Evolutionary conservation across 257 asterid species (phyloP), one percentile per base, ranked within the genome.

Genomic region (Solanum ahanhuiri): DNA sequence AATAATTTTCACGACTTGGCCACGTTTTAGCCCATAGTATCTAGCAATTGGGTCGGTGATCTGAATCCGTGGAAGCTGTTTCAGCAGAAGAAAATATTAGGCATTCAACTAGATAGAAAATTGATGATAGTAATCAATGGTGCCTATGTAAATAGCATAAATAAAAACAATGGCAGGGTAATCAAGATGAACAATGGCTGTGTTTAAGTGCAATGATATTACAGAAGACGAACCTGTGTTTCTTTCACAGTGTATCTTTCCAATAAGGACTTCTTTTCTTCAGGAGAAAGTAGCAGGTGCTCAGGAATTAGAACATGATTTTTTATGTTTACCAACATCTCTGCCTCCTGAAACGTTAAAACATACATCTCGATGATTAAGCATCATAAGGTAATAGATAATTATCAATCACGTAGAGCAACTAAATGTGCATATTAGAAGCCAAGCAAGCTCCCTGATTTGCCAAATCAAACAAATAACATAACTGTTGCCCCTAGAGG

Each of bases 241-340:
- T 95, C 99, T 85, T 96, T 96, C 89, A 96, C 97, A 1, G 99
- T 95, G 85, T 96, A 96, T 92, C 98, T 91, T 87, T 94, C 98
- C 72, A 96, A 93, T 92, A 96, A 86, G 11, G 95, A 90, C 86
- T 94, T 96, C 93, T 96, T 95, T 91, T 96, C 98, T 64, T 93
- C 98, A 25, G 90, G 85, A n/a, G 91, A 85, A 23, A 96, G 96
- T 86, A 94, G 83, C 91, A 92, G 95, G 86, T 96, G 99, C 91
- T 94, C 93, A 4, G 98, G 98, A 81, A 94, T 94, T 82, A 96
- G 97, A 84, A 92, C 95, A 71, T 96, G 99, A 15, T 95, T 93
- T 90, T 93, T 95, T 76, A 96, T 93, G 91, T 96, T 96, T 87
- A 95, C 90, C 87, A 96, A 88, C 92, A 96, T 87, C 90, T 96